phyloP scores from a whole-genome alignment of 108 stramenopile species.

The Stephanodiscus triporus region DNA sequence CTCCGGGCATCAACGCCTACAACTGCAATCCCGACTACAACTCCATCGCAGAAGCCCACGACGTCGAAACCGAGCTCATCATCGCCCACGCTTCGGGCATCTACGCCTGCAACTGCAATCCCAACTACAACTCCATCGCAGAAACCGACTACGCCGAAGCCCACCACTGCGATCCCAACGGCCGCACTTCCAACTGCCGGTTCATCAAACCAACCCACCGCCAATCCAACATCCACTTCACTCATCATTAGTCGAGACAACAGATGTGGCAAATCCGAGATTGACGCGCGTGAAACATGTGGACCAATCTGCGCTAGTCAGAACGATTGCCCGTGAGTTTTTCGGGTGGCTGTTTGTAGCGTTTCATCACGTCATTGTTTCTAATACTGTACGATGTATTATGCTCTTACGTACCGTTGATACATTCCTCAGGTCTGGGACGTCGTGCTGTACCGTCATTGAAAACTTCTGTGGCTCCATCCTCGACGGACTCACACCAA shows the following conservation, averaged over 20 bases:
- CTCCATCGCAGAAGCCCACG: background rate
- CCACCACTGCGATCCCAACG: background rate
- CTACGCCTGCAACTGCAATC: background rate
- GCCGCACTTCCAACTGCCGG: background rate
- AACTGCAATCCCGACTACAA: background rate
- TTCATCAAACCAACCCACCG: background rate
- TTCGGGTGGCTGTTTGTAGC: too few species aligned
- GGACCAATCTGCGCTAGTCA: background rate
- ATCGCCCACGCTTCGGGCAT: background rate
- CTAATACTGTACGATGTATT: too few species aligned
- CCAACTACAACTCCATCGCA: background rate
- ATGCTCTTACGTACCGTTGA: too few species aligned
- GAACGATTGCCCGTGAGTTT: slow-evolving; percentile 3
- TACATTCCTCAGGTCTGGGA: background rate
- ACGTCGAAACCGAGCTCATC: background rate
- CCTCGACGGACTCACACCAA: slow-evolving; percentile 11
- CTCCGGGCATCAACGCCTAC: background rate
- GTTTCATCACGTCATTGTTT: too few species aligned
- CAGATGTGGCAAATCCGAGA: slow-evolving; percentile 25
- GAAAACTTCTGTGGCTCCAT: slow-evolving; percentile 34
- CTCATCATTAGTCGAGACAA: background rate
- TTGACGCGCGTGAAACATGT: slow-evolving; percentile 33
- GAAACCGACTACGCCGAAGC: background rate
- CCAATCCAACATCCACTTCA: background rate
- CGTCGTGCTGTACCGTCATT: slow-evolving; percentile 4